phyloP scores from a whole-genome alignment of 1,284 basidiomycete species.

The Tilletia caries region DNA sequence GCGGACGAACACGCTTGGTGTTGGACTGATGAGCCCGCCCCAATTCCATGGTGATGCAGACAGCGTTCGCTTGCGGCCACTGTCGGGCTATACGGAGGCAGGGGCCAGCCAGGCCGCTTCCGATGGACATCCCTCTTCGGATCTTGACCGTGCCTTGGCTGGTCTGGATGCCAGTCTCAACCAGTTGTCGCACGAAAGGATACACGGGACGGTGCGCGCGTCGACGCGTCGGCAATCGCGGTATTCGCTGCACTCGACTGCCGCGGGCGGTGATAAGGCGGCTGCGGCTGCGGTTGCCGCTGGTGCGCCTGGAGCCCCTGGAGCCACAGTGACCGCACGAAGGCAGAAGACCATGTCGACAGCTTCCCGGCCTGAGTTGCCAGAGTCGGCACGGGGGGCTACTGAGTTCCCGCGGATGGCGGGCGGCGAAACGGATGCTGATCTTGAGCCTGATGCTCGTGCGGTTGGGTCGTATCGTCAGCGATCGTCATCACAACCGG shows the following conservation, averaged over 20 bases:
- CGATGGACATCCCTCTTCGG: constrained; percentile 4
- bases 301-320: not conserved
- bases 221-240: not conserved
- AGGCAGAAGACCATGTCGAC: not conserved
- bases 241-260: not conserved
- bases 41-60: not conserved
- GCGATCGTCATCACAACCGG: constrained; percentile 36
- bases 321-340: not conserved
- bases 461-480: constrained; percentile 22
- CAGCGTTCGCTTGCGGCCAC: not conserved
- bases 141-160: constrained; percentile 8
- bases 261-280: not conserved
- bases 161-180: constrained; percentile 7
- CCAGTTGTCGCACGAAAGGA: constrained; percentile 7
- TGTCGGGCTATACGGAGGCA: not conserved
- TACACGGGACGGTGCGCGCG: not conserved
- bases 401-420: constrained; percentile 9
- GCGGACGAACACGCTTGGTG: not conserved
- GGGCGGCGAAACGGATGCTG: not conserved
- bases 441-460: constrained; percentile 5
- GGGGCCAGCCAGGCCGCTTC: constrained; percentile 9
- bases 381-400: too few species aligned
- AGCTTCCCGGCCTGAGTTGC: not conserved
- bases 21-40: constrained; percentile 7
- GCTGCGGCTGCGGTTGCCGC: not conserved